Conservation (phyloP, 805 yeast species). For the Hanseniaspora pseudoguilliermondii region DNA sequence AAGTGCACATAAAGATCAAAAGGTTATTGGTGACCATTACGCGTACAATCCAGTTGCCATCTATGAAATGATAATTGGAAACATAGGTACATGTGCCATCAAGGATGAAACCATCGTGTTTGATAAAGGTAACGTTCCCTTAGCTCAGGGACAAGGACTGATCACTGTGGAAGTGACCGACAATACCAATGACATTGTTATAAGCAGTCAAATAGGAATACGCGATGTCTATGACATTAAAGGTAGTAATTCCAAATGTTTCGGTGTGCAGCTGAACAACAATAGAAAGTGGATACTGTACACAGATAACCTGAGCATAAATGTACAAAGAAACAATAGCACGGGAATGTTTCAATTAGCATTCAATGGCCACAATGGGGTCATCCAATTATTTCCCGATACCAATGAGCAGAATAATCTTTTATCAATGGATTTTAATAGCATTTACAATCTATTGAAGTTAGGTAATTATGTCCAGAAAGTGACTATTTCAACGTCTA, state of each 20-base stretch:
- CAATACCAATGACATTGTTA: not conserved
- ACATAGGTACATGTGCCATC: not conserved
- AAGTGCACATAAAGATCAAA: not conserved
- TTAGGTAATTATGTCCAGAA: not conserved
- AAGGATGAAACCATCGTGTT: not conserved
- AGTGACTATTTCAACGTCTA: not conserved
- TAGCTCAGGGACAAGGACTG: constrained; percentile 7
- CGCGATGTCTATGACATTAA: not conserved
- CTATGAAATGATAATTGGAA: not conserved
- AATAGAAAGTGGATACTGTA: not conserved
- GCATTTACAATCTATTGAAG: not conserved
- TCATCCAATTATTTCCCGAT: not conserved
- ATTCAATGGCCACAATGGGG: not conserved
- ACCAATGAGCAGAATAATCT: not conserved
- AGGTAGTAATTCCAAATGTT: not conserved
- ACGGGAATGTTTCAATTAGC: not conserved
- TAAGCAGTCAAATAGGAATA: constrained; percentile 4
- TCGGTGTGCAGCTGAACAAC: not conserved
- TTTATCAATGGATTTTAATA: not conserved
- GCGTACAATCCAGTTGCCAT: constrained; percentile 8
- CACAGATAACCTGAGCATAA: not conserved
- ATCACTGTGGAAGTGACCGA: not conserved
- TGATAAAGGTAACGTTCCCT: not conserved
- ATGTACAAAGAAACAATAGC: not conserved
- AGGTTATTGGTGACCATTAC: constrained; percentile 8